Evolutionary conservation across 2,329 filamentous ascomycete genomes (phyloP).

Genomic region (Aspergillus latus): DNA sequence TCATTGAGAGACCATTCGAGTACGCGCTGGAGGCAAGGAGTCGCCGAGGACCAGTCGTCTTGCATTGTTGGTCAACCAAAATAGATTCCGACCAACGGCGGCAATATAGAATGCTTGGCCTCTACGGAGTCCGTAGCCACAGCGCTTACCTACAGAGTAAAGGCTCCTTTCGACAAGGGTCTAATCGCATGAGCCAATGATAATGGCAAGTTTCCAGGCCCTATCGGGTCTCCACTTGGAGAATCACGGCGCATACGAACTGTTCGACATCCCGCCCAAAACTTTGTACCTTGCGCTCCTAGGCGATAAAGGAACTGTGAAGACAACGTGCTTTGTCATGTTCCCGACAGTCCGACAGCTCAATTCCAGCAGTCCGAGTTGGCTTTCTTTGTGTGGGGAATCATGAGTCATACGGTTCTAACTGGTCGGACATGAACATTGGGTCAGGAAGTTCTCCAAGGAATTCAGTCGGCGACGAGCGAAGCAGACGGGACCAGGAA

Average conservation of each 20-base stretch:
- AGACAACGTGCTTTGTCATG: conserved; percentile 42
- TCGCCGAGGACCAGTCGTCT: not conserved
- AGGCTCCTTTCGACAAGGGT: not conserved
- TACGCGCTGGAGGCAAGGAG: not conserved
- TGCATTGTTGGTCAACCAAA: not conserved
- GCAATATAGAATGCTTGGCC: conserved; percentile 10
- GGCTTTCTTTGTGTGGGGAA: conserved; percentile 57
- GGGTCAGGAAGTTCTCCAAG: conserved; percentile 27
- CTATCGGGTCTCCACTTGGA: conserved; percentile 62
- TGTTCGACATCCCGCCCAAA: conserved; percentile 49
- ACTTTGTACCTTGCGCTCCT: conserved; percentile 57
- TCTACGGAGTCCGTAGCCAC: not conserved
- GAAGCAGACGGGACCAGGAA: conserved; percentile 23
- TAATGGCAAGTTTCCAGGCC: conserved; percentile 43
- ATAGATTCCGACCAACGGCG: conserved; percentile 8
- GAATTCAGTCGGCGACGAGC: conserved; percentile 18
- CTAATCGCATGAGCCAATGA: not conserved
- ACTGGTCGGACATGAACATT: conserved; percentile 27
- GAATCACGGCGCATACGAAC: conserved; percentile 49
- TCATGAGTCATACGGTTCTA: conserved; percentile 54
- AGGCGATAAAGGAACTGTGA: conserved; percentile 57
- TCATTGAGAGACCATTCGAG: too few relatives aligned
- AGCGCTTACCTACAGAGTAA: conserved; percentile 9
- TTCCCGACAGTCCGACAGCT: conserved; percentile 46
- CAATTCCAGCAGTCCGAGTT: conserved; percentile 51